phyloP scores from a whole-genome alignment of 2,329 filamentous ascomycete species.

The Colletotrichum nymphaeae region DNA sequence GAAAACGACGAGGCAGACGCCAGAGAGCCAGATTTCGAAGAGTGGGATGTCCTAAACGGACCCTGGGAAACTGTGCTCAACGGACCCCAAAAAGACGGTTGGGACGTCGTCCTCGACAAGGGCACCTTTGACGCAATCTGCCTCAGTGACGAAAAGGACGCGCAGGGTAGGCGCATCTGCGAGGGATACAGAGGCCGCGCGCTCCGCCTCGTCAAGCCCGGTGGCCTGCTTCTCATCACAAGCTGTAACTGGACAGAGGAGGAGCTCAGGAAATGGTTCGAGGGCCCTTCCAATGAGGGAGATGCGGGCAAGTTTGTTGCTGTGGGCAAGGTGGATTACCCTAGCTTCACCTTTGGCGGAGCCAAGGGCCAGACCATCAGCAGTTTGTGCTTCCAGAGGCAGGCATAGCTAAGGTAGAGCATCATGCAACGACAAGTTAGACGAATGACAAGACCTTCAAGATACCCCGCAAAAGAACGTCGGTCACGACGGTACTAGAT shows the following conservation, averaged over 20 bases:
- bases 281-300: constrained; percentile 47
- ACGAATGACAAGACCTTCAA: constrained; percentile 9
- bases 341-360: constrained; percentile 89
- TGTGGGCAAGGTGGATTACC: constrained; percentile 80
- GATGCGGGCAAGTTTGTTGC: constrained; percentile 63
- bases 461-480: constrained; percentile 5
- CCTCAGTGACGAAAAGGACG: constrained; percentile 69
- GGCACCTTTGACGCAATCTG: constrained; percentile 97
- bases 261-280: constrained; percentile 86
- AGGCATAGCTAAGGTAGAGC: constrained; percentile 6
- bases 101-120: constrained; percentile 96
- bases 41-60: constrained; percentile 73
- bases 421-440: constrained; percentile 14
- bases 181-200: constrained; percentile 81
- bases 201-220: constrained; percentile 73
- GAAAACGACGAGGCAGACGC: constrained; percentile 24
- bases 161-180: constrained; percentile 69
- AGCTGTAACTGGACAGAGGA: constrained; percentile 98
- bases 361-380: constrained; percentile 89
- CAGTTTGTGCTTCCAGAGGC: constrained; percentile 80
- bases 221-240: constrained; percentile 85
- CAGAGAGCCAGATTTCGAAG: constrained; percentile 53
- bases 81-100: constrained; percentile 61
- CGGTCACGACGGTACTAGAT: not conserved
- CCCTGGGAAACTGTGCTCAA: constrained; percentile 48